Evolutionary conservation across 2,329 filamentous ascomycete genomes (phyloP).

Genomic region (Zymoseptoria passerinii): DNA sequence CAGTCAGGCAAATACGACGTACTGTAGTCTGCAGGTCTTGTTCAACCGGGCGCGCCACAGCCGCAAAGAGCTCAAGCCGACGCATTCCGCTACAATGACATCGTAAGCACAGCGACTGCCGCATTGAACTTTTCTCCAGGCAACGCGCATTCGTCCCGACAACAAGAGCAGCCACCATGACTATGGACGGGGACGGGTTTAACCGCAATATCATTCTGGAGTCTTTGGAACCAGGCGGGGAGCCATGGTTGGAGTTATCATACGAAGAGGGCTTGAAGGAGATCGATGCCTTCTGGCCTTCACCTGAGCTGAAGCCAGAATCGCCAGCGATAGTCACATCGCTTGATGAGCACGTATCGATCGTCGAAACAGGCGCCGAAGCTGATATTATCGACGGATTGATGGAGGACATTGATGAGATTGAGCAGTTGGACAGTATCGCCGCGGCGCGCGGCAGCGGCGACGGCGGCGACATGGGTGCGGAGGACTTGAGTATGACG

Average conservation of each 20-base stretch:
- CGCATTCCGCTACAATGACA: not conserved
- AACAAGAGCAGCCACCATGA: not conserved
- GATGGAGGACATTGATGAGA: not conserved
- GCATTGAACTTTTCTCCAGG: not conserved
- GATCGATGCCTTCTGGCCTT: not conserved
- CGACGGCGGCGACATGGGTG: not conserved
- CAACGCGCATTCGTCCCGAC: not conserved
- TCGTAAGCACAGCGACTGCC: not conserved
- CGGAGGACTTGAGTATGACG: not conserved
- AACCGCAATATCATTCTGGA: not conserved
- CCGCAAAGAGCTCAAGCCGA: not conserved
- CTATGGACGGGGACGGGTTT: not conserved
- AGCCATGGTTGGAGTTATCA: not conserved
- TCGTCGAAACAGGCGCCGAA: not conserved
- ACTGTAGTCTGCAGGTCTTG: not conserved
- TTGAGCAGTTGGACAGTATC: not conserved
- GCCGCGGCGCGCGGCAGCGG: not conserved
- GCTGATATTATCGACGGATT: not conserved
- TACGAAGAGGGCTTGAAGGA: not conserved
- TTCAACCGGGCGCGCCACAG: not conserved
- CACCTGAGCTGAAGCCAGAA: not conserved
- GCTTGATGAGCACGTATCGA: not conserved
- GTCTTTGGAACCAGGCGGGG: not conserved
- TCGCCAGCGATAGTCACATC: not conserved
- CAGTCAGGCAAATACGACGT: not conserved